Conservation (phyloP, 2,329 filamentous ascomycete genomes). For the Parastagonospora avenae region DNA sequence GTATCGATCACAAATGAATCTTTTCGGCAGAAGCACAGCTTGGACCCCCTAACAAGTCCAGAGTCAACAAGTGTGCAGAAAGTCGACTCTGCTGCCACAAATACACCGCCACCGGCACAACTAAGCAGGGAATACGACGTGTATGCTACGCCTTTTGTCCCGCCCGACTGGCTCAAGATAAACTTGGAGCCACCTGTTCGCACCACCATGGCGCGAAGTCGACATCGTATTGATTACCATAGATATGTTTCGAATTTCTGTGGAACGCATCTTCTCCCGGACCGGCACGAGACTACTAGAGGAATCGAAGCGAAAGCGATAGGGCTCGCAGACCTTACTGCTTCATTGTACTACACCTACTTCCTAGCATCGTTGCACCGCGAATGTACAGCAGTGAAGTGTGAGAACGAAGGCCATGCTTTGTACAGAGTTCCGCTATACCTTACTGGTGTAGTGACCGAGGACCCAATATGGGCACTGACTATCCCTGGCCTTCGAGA, state of each 20-base stretch:
- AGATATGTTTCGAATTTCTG: constrained; percentile 21
- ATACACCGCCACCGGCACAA: background rate
- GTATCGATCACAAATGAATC: no score
- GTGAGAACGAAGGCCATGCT: constrained; percentile 23
- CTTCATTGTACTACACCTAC: constrained; percentile 19
- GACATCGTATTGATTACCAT: constrained; percentile 19
- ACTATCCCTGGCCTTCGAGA: constrained; percentile 38
- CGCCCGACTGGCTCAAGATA: constrained; percentile 16
- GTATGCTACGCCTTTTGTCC: constrained; percentile 28
- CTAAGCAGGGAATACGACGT: constrained; percentile 21
- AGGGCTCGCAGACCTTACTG: constrained; percentile 1
- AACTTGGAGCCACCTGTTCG: constrained; percentile 13
- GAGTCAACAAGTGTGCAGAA: no score
- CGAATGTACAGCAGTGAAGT: constrained; percentile 22
- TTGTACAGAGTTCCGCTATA: constrained; percentile 24
- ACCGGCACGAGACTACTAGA: background rate
- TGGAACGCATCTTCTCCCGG: constrained; percentile 22
- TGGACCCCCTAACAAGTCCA: no score
- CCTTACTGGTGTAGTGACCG: background rate
- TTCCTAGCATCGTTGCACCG: constrained; percentile 15
- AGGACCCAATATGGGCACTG: constrained; percentile 19
- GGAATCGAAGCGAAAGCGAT: background rate
- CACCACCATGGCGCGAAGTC: constrained; percentile 8
- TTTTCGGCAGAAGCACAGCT: no score
- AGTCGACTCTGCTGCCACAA: no score